Evolutionary conservation across 2,329 filamentous ascomycete species (phyloP).

Genomic region (Cercospora nicotianae): DNA sequence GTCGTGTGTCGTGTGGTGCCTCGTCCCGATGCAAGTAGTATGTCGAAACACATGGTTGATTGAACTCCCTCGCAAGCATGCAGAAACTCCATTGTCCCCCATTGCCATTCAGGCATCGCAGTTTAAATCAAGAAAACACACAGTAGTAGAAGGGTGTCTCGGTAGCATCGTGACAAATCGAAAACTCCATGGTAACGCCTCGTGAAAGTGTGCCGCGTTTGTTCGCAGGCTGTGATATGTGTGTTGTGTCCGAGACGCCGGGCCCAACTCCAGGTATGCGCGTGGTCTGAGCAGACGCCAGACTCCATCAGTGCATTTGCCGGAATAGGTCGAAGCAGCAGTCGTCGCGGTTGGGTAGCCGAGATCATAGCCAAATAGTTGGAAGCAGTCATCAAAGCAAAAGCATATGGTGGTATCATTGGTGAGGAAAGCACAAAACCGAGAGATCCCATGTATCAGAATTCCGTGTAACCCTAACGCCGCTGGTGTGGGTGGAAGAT

Average conservation of each 20-base stretch:
- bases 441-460: conserved; percentile 7
- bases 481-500: conserved; percentile 21
- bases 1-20: not conserved
- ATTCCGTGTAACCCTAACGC: conserved; percentile 19
- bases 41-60: not conserved
- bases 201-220: conserved; percentile 5
- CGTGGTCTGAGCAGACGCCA: not conserved
- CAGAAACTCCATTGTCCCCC: not conserved
- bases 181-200: not conserved
- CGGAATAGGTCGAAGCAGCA: not conserved
- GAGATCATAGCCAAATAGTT: conserved; percentile 14
- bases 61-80: not conserved
- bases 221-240: conserved; percentile 1
- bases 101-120: not conserved
- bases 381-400: conserved; percentile 19
- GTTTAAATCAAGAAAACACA: conserved; percentile 6
- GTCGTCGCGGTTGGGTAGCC: conserved; percentile 17
- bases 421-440: conserved; percentile 16
- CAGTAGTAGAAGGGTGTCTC: conserved; percentile 10
- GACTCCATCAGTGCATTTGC: conserved; percentile 12
- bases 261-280: not conserved
- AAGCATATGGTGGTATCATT: conserved; percentile 31
- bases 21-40: not conserved
- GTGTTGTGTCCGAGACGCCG: not conserved
- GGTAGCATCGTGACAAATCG: conserved; percentile 20